These are phyloP conservation scores for Immersiporthe knoxdaviesiana DNA, from an alignment of 2,329 filamentous ascomycete genomes.

Conservation along the genomic window DNA sequence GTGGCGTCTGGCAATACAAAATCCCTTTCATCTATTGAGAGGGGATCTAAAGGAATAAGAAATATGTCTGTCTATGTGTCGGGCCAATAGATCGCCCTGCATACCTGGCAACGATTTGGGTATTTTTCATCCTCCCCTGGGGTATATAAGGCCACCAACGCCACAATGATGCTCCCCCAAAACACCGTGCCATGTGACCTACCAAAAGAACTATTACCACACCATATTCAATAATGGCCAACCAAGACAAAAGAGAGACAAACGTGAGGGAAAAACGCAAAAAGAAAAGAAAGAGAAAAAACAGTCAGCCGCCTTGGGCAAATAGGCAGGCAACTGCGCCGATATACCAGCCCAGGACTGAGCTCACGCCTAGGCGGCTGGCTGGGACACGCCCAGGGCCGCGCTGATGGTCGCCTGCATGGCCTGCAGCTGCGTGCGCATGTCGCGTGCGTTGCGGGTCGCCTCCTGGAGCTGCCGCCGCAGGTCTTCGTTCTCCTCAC, in stretches of 20 bases:
- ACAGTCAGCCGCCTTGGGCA: background rate
- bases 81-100: background rate
- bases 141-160: constrained; percentile 8
- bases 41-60: background rate
- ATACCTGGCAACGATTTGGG: background rate
- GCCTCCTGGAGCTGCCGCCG: constrained; percentile 54
- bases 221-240: background rate
- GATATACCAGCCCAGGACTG: background rate
- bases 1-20: background rate
- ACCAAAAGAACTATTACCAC: background rate
- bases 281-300: background rate
- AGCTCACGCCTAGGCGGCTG: background rate
- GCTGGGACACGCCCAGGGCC: constrained; percentile 19
- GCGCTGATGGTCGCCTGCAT: constrained; percentile 46
- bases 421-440: constrained; percentile 54
- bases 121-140: background rate
- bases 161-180: constrained; percentile 10
- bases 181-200: constrained; percentile 2
- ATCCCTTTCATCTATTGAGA: background rate
- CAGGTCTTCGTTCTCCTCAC: constrained; percentile 66
- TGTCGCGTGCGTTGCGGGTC: constrained; percentile 48
- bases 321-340: background rate
- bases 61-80: background rate
- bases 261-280: no score
- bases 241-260: background rate